These are phyloP conservation scores for Wickerhamiella siamensis DNA, from an alignment of 805 yeast species.

Conservation along the genomic window DNA sequence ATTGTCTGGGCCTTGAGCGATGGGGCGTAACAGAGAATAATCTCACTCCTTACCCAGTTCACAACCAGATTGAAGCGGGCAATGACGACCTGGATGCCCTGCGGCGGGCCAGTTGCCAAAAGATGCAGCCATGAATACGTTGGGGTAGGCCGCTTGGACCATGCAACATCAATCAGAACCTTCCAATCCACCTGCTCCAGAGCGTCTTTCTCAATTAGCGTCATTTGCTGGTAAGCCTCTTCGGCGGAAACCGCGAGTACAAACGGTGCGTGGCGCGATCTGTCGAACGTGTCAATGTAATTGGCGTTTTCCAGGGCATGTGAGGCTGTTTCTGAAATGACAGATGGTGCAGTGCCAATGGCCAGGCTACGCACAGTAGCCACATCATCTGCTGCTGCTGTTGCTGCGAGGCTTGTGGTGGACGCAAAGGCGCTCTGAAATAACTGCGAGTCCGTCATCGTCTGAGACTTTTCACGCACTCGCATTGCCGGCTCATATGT, in stretches of 20 bases:
- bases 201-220: conserved; percentile 74
- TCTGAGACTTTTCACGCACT: conserved; percentile 2
- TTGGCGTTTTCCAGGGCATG: background rate
- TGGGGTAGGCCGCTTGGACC: conserved; percentile 40
- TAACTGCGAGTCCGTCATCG: conserved; percentile 5
- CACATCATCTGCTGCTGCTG: background rate
- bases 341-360: background rate
- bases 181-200: conserved; percentile 83
- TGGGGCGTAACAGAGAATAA: conserved; percentile 49
- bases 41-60: conserved; percentile 85
- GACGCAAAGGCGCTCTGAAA: conserved; percentile 11
- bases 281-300: background rate
- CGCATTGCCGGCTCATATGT: conserved; percentile 18
- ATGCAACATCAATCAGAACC: conserved; percentile 61
- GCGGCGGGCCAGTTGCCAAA: conserved; percentile 38
- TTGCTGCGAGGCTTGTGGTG: conserved; percentile 1
- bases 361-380: background rate
- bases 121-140: conserved; percentile 75
- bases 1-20: conserved; percentile 52
- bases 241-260: conserved; percentile 56
- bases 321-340: background rate
- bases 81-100: conserved; percentile 73
- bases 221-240: conserved; percentile 64
- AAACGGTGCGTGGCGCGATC: conserved; percentile 55
- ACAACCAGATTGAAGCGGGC: conserved; percentile 78